These are phyloP conservation scores for Toxoplasma gondii DNA, from an alignment of 169 alveolate species.

Conservation along the genomic window DNA sequence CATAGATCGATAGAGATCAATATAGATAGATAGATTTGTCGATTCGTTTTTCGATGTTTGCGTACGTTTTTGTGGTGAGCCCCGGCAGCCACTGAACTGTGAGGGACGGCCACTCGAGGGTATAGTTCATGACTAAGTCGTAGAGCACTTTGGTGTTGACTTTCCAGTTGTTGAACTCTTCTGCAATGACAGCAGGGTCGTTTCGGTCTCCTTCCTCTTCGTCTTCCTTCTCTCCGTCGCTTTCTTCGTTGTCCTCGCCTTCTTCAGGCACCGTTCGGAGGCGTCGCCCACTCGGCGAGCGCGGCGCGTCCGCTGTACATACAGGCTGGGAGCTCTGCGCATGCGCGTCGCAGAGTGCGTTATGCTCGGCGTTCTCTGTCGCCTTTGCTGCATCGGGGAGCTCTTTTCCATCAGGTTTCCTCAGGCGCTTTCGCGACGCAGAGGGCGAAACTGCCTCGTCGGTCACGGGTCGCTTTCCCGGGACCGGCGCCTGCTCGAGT, in stretches of 20 bases:
- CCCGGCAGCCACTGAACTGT: conserved; percentile 91
- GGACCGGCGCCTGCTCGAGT: neutral
- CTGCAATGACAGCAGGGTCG: conserved; percentile 1
- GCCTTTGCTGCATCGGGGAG: neutral
- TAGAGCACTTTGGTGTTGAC: conserved; percentile 93
- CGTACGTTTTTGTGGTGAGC: neutral
- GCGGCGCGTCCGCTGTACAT: neutral
- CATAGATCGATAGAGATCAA: too few species aligned
- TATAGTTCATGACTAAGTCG: conserved; percentile 89
- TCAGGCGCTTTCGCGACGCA: neutral
- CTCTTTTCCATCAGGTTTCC: neutral
- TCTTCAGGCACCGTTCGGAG: neutral
- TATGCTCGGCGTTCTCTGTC: neutral
- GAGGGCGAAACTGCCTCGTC: neutral
- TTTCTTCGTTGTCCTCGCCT: neutral
- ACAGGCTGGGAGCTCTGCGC: neutral
- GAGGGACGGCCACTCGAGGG: conserved; percentile 97
- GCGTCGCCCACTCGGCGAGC: neutral
- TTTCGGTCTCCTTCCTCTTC: conserved; percentile 12
- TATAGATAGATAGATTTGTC: too few species aligned
- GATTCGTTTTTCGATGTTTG: neutral
- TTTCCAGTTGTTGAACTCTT: conserved; percentile 88
- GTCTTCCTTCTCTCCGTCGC: neutral
- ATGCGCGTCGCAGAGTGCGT: neutral
- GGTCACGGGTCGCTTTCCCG: neutral